Conservation (phyloP, 148 eudicot genomes). For the Camellia lanceoleosa region DNA sequence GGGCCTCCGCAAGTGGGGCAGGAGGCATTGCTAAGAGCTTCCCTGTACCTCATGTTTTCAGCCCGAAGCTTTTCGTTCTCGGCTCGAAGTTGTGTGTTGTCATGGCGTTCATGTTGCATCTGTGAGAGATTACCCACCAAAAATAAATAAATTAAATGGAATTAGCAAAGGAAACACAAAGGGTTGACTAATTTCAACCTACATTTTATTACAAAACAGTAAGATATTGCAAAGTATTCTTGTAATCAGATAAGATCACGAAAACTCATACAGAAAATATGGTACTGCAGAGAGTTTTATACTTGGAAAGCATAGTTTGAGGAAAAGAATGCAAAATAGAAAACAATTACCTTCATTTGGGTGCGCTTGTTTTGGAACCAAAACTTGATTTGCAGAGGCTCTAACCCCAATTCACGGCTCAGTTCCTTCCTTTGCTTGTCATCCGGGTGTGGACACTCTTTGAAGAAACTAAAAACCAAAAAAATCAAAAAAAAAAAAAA, state of each 20-base stretch:
- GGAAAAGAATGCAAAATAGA: conserved; percentile 23
- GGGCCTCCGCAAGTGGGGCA: conserved; percentile 50
- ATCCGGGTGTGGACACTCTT: conserved; percentile 76
- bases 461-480: conserved; percentile 14
- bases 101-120: conserved; percentile 46
- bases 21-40: conserved; percentile 36
- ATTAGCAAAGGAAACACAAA: background rate
- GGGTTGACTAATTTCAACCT: too few relatives aligned
- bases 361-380: conserved; percentile 78
- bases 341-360: conserved; percentile 5
- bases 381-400: conserved; percentile 72
- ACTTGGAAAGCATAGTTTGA: background rate
- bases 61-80: conserved; percentile 49
- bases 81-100: conserved; percentile 34
- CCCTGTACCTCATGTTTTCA: conserved; percentile 40
- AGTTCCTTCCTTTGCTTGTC: conserved; percentile 74
- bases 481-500: background rate
- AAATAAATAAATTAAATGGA: background rate
- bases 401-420: conserved; percentile 55
- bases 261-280: too few relatives aligned
- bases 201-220: too few relatives aligned
- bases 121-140: conserved; percentile 1
- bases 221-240: too few relatives aligned
- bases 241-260: too few relatives aligned
- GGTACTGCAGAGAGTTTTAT: background rate